A percentile compares a stretch with the other conserved stretches of the same genome.
These are phyloP conservation scores for Termitomyces sp. DNA, from an alignment of 768 basidiomycete species.

Conservation along the genomic window DNA sequence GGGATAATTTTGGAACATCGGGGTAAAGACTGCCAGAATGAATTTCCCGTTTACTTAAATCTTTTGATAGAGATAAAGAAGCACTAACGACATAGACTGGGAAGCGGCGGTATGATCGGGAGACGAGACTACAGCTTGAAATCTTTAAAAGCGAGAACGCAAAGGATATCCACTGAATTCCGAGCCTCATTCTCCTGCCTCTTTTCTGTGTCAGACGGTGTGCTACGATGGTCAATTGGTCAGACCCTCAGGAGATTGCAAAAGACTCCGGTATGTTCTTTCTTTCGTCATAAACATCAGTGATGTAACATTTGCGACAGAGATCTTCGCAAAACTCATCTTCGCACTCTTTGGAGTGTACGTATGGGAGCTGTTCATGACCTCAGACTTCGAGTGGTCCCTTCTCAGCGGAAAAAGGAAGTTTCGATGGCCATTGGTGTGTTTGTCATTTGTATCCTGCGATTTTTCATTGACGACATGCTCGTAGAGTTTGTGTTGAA, in stretches of 20 bases:
- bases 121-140: conserved; percentile 3
- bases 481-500: conserved; percentile 17
- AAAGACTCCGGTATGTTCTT: conserved; percentile 34
- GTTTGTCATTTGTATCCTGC: conserved; percentile 18
- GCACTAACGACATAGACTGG: conserved; percentile 9
- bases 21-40: background rate
- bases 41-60: conserved; percentile 1
- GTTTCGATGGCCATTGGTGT: conserved; percentile 67
- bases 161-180: background rate
- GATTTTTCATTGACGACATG: background rate
- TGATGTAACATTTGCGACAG: conserved; percentile 25
- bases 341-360: conserved; percentile 64
- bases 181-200: background rate
- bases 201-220: background rate
- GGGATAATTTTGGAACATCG: background rate
- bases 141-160: conserved; percentile 10
- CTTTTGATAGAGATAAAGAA: conserved; percentile 8
- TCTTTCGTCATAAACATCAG: background rate
- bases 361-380: conserved; percentile 62
- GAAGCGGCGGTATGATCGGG: conserved; percentile 22
- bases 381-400: conserved; percentile 65
- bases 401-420: conserved; percentile 50
- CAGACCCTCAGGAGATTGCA: conserved; percentile 34
- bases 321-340: conserved; percentile 52
- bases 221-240: conserved; percentile 41